Conservation (phyloP, 305 asterid species). For the Caryopteris hybrid region DNA sequence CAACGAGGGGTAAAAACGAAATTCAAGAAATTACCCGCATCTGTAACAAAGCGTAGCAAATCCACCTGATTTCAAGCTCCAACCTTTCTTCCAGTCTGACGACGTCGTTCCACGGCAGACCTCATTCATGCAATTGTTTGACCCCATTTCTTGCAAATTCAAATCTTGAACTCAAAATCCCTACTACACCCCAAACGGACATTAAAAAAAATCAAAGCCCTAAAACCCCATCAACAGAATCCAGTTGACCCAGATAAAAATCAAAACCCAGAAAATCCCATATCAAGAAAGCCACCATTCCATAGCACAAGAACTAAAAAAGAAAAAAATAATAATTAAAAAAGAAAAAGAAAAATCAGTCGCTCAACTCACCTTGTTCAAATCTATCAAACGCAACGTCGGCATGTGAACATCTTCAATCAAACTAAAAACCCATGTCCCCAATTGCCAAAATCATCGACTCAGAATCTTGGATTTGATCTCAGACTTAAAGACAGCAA, state of each 20-base stretch:
- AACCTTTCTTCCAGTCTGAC: constrained; percentile 83
- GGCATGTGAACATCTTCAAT: constrained; percentile 36
- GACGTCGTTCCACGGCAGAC: constrained; percentile 72
- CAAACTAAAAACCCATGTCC: constrained; percentile 19
- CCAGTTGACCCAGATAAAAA: constrained; percentile 32
- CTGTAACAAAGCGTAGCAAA: constrained; percentile 66
- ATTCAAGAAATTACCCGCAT: constrained; percentile 77
- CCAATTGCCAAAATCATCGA: constrained; percentile 12
- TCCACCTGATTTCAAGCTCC: constrained; percentile 91
- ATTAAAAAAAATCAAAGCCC: constrained; percentile 31
- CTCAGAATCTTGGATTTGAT: constrained; percentile 23
- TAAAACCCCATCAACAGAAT: constrained; percentile 20
- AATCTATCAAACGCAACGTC: constrained; percentile 47
- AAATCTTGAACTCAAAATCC: constrained; percentile 32
- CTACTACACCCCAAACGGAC: constrained; percentile 23
- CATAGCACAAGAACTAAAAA: not conserved
- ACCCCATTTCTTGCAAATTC: constrained; percentile 57
- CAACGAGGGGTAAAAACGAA: constrained; percentile 1
- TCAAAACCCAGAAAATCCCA: constrained; percentile 17
- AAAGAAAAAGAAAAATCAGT: not conserved
- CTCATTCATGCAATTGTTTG: constrained; percentile 83
- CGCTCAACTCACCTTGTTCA: constrained; percentile 32
- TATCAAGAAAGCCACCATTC: constrained; percentile 4
- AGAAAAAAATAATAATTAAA: no score
- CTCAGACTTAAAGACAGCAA: constrained; percentile 8